A percentile compares a stretch with the other conserved stretches of the same genome.
Conservation (phyloP, 176 grass and related monocot genomes). For the Alloteropsis semialata region DNA sequence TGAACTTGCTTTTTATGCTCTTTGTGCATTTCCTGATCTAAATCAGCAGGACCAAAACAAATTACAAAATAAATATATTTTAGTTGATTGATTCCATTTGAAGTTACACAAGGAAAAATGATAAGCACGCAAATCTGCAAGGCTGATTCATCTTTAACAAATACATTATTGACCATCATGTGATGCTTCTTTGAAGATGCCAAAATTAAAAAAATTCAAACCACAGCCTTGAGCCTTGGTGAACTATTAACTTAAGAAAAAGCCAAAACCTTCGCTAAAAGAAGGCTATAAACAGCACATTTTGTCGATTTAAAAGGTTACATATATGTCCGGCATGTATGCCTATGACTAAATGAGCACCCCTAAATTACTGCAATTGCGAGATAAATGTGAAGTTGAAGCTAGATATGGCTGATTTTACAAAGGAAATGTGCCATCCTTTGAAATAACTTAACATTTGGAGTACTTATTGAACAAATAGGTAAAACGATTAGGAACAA, state of each 20-base stretch:
- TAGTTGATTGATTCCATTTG: not conserved
- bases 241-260: not conserved
- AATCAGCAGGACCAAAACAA: conserved; percentile 17
- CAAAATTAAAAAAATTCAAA: not conserved
- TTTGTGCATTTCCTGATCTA: conserved; percentile 47
- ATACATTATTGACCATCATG: not conserved
- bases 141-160: conserved; percentile 13
- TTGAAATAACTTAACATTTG: not conserved
- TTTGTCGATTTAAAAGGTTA: not conserved
- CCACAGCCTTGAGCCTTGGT: not conserved
- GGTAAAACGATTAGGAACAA: not conserved
- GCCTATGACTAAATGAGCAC: not conserved
- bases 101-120: not conserved
- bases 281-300: not conserved
- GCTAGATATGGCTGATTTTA: not conserved
- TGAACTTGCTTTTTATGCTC: conserved; percentile 44
- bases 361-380: not conserved
- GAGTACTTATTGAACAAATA: not conserved
- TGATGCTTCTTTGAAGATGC: not conserved
- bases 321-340: not conserved
- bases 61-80: not conserved
- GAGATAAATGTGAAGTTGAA: not conserved
- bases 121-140: not conserved
- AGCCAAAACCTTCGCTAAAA: not conserved
- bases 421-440: not conserved